phyloP scores from a whole-genome alignment of 2,329 filamentous ascomycete genomes.

The Penicillium italicum region DNA sequence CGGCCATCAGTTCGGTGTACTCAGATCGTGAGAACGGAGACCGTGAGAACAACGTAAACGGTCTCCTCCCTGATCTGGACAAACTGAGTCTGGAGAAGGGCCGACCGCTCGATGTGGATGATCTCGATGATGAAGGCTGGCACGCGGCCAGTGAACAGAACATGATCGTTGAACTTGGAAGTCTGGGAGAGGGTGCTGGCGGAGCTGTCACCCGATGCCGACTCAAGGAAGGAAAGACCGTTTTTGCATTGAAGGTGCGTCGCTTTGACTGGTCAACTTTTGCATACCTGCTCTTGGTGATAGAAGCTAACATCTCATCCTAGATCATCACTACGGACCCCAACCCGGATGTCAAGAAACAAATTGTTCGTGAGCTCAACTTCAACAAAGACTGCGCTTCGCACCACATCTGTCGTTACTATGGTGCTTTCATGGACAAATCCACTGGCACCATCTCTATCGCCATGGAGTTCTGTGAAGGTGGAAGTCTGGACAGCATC shows the following conservation, averaged over 20 bases:
- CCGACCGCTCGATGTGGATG: constrained; percentile 81
- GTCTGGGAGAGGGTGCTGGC: constrained; percentile 88
- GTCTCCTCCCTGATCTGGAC: constrained; percentile 71
- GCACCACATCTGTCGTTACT: constrained; percentile 95
- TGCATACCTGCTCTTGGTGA: background rate
- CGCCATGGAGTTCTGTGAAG: constrained; percentile 98
- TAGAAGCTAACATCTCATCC: constrained; percentile 17
- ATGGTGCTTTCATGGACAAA: constrained; percentile 93
- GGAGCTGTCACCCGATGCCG: constrained; percentile 90
- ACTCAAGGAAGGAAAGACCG: constrained; percentile 84
- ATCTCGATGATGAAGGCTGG: constrained; percentile 94
- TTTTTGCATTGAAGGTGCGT: constrained; percentile 90
- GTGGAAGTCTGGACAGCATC: constrained; percentile 90
- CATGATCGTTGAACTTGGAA: constrained; percentile 82
- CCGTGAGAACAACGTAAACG: constrained; percentile 74
- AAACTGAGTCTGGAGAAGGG: constrained; percentile 78
- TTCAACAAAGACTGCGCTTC: constrained; percentile 98
- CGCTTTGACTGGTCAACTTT: background rate
- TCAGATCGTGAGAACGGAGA: constrained; percentile 79
- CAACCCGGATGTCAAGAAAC: constrained; percentile 96
- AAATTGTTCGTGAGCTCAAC: constrained; percentile 90
- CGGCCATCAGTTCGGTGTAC: constrained; percentile 79
- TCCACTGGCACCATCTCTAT: constrained; percentile 97
- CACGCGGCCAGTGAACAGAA: constrained; percentile 85
- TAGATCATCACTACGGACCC: constrained; percentile 98